Evolutionary conservation across 2,329 filamentous ascomycete genomes (phyloP), one percentile per base, ranked within the genome.

Genomic region (Phoma sp.): DNA sequence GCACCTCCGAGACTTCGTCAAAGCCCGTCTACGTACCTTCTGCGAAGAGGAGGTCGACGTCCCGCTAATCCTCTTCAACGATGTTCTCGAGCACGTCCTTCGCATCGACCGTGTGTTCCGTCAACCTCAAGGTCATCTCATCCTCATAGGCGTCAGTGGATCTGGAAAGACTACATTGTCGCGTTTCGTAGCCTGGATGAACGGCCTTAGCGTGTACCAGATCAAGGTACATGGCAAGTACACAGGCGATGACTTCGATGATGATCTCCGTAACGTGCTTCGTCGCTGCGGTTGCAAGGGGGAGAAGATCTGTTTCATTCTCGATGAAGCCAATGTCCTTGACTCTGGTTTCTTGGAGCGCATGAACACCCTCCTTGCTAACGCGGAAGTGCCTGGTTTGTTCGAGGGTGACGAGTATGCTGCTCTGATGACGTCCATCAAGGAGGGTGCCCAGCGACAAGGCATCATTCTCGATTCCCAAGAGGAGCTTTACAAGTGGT

Each of bases 401-500:
- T 99, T 99, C 64, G 96, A 99, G 77, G 95, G 95, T n/a, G 95
- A 99, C 66, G 95, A 99, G 64, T 93, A 96, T 66, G 92, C 95
- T 14, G 91, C 95, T n/a, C 81, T 99, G 60, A 98, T 99, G 95
- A 99, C 96, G 21, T 92, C 93, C 49, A 99, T 96, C 81, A 98
- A 97, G 76, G 95, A 99, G 79, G 96, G 95, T 55, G 93, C 95
- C 17, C 95, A 99, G 75, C 89, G 93, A 58, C 95, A 99, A 79
- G 95, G 95, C 40, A 83, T 98, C 53, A 87, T 98, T 54, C 85
- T 99, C 1, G 95, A 99, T 77, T 98, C 95, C 1, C 93, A 96
- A 65, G 96, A 99, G 78, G 95, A 99, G 76, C 82, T 99, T n/a
- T 99, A 99, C 83, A 98, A 98, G 79, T 99, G 95, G 95, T 99